phyloP scores from a whole-genome alignment of 2,329 filamentous ascomycete species.

The Venturia effusa region DNA sequence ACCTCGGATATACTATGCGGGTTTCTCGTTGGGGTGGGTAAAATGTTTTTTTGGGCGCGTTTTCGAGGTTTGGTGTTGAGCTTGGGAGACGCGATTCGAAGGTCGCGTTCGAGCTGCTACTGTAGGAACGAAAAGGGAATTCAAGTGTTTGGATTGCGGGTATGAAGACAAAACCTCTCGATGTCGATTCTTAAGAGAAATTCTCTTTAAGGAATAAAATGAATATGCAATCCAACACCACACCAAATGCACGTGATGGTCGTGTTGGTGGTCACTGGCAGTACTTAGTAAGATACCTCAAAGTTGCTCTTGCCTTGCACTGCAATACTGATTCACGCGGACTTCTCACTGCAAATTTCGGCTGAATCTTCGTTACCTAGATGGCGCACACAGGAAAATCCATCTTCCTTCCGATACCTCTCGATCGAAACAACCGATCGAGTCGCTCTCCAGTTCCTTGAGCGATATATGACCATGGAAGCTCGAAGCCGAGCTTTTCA shows the following conservation, averaged over 20 bases:
- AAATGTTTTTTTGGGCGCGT: neutral
- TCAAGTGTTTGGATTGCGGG: too few species aligned
- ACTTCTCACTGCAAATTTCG: neutral
- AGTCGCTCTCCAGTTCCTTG: neutral
- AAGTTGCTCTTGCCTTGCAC: neutral
- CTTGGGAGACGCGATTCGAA: neutral
- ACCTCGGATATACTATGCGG: neutral
- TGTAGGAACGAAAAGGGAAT: too few species aligned
- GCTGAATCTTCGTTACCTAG: neutral
- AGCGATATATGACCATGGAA: slow-evolving; percentile 2
- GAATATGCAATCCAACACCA: too few species aligned
- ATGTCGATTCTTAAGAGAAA: too few species aligned
- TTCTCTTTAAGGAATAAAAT: too few species aligned
- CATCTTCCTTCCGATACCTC: neutral
- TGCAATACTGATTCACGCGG: neutral
- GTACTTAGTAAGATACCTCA: too few species aligned
- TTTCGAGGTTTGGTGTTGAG: neutral
- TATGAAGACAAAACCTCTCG: too few species aligned
- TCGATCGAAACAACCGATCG: neutral
- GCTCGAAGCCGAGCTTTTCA: slow-evolving; percentile 11
- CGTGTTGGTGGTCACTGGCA: too few species aligned
- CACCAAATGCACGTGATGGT: too few species aligned
- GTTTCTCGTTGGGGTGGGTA: neutral
- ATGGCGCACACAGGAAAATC: neutral
- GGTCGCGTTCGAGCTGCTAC: neutral